A percentile compares a stretch with the other conserved stretches of the same genome.
Evolutionary conservation across 164 flowering plant genomes (phyloP).

Genomic region (Chimonanthus praecox): DNA sequence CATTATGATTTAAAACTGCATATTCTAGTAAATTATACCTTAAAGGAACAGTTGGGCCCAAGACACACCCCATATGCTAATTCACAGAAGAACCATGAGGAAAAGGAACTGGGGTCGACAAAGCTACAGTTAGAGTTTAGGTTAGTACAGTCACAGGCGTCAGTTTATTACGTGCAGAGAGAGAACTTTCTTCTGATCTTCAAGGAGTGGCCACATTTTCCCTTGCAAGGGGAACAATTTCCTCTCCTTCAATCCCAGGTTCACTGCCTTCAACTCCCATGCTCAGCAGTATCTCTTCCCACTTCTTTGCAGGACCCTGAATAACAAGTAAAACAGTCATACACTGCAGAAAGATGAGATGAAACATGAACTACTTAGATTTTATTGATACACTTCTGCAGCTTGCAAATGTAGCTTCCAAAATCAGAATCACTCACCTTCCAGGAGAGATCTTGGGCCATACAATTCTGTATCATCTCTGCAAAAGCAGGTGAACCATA

Average conservation of each 20-base stretch:
- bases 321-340: background rate
- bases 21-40: too few species aligned
- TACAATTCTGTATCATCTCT: constrained; percentile 77
- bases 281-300: constrained; percentile 63
- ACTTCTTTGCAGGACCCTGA: constrained; percentile 79
- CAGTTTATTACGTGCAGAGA: background rate
- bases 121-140: background rate
- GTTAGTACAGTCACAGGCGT: background rate
- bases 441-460: constrained; percentile 97
- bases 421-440: constrained; percentile 44
- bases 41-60: too few species aligned
- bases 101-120: background rate
- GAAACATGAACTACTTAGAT: background rate
- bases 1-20: background rate
- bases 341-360: background rate
- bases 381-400: background rate
- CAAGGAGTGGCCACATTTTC: constrained; percentile 85
- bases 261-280: constrained; percentile 59
- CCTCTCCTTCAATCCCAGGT: constrained; percentile 75
- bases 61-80: background rate
- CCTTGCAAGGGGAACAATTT: constrained; percentile 79
- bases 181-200: background rate
- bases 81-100: background rate
- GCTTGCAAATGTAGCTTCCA: background rate
- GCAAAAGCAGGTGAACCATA: constrained; percentile 59